Percentiles rank a stretch among this genome's conserved stretches.
Conservation (phyloP, 2,329 filamentous ascomycete genomes). For the Talaromyces rugulosus region DNA sequence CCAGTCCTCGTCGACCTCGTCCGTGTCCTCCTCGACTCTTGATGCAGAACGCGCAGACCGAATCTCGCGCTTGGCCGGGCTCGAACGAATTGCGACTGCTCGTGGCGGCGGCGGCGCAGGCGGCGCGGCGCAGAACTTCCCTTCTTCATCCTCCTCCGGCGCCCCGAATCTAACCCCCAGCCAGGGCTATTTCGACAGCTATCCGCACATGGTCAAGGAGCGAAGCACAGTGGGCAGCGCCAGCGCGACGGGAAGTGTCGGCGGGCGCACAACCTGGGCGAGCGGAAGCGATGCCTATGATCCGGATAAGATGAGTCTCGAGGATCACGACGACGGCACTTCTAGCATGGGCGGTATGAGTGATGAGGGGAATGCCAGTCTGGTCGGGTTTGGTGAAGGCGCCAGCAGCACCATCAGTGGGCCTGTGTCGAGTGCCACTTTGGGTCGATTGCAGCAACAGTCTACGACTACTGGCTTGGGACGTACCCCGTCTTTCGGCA, state of each 20-base stretch:
- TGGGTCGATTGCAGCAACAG: constrained; percentile 18
- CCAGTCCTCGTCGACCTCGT: constrained; percentile 55
- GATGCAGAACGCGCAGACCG: constrained; percentile 92
- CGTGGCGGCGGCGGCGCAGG: constrained; percentile 49
- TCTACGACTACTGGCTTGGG: constrained; percentile 18
- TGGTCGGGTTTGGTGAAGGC: constrained; percentile 91
- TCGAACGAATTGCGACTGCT: constrained; percentile 79
- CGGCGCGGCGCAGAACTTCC: constrained; percentile 21
- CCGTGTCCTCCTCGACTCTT: constrained; percentile 65
- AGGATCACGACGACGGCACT: constrained; percentile 62
- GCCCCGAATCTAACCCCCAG: constrained; percentile 37
- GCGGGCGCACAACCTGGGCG: constrained; percentile 66
- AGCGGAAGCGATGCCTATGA: constrained; percentile 57
- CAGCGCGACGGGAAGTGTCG: constrained; percentile 71
- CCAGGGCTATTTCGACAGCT: constrained; percentile 75
- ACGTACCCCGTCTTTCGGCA: constrained; percentile 36
- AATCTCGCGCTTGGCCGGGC: constrained; percentile 88
- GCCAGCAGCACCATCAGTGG: constrained; percentile 81
- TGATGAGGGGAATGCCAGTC: constrained; percentile 75
- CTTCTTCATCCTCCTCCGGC: constrained; percentile 2
- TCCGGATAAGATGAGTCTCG: constrained; percentile 49
- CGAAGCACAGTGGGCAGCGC: constrained; percentile 86
- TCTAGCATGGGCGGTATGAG: constrained; percentile 74
- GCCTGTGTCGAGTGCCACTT: constrained; percentile 61
- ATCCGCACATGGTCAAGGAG: constrained; percentile 66